Evolutionary conservation across 225 moss, liverwort and hornwort species (phyloP).

Genomic region (Climacium dendroides): DNA sequence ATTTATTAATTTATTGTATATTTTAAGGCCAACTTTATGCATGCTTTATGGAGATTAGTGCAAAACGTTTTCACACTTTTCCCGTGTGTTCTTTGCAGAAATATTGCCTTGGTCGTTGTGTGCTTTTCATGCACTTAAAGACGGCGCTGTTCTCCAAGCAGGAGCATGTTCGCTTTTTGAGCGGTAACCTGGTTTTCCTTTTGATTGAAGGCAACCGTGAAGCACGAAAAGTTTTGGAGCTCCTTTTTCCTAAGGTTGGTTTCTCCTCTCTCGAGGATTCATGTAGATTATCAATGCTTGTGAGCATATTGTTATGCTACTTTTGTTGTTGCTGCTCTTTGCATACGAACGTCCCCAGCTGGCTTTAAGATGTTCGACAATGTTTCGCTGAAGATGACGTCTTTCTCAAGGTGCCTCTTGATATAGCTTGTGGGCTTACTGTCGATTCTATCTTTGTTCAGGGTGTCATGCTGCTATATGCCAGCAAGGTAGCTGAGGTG

Average conservation of each 20-base stretch:
- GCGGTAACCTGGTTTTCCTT: constrained; percentile 78
- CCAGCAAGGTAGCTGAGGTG: constrained; percentile 60
- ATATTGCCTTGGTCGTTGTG: constrained; percentile 84
- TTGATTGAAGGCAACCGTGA: constrained; percentile 78
- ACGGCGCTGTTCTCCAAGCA: constrained; percentile 76
- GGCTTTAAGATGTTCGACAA: not conserved
- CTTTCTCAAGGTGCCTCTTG: not conserved
- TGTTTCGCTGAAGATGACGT: not conserved
- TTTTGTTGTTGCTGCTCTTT: not conserved
- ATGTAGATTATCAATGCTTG: not conserved
- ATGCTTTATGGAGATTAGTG: not conserved
- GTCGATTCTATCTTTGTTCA: constrained; percentile 9
- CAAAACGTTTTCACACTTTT: not conserved
- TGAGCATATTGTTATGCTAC: not conserved
- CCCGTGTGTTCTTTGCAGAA: constrained; percentile 39
- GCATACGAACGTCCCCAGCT: not conserved
- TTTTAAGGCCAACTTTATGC: not conserved
- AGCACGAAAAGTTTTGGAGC: constrained; percentile 70
- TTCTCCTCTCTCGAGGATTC: not conserved
- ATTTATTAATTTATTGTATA: not conserved
- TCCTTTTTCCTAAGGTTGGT: constrained; percentile 70
- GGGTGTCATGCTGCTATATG: constrained; percentile 89
- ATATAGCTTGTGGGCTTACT: not conserved
- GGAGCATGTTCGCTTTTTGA: constrained; percentile 63
- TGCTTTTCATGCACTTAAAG: constrained; percentile 73